Evolutionary conservation across 306 rosid species (phyloP), one percentile per base, ranked within the genome.

Genomic region (Vigna mungo): DNA sequence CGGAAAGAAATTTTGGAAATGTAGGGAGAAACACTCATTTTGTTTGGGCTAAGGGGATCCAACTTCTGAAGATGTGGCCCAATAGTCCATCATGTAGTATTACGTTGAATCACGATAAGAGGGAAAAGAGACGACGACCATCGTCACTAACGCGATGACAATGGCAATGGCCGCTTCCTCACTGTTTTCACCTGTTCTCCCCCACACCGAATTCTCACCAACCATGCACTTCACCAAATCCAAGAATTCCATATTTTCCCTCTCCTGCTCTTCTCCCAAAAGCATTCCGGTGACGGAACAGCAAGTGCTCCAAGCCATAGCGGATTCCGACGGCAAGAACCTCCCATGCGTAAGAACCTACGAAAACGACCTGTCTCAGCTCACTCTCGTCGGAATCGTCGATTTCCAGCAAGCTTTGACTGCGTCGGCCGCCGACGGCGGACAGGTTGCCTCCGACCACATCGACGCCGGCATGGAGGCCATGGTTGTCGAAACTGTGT

Each of bases 381-480:
- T 94, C 17, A 75, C 88, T 58, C 82, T 94, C 37, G 86, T 90
- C 72, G 98, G 98, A 58, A 85, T 90, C 60, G 96, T 89, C 27
- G 95, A 90, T 59, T 89, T 82, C 63, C 74, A 81, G 36, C 98
- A 94, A 85, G 94, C 97, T 44, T 56, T 94, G 18, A 92, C 97
- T 6, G 98, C 97, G 4, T 96, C 95, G 14, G 96, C 97, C 0
- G 92, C 98, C 63, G 98, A 94, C 49, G 95, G 98, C 6, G 98
- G 98, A 4, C 80, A 87, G 34, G 91, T 90, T 3, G 98, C 98
- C 68, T 73, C 77, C 6, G 98, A 94, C 79, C 97, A 94, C 41
- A 54, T 94, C 20, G 80, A 82, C 46, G 85, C 88, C 3, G 93
- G 89, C 16, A 21, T 87, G 72, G 82, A 89, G 4, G 96, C 97